These are phyloP conservation scores for Alternaria postmessia DNA, from an alignment of 2,329 filamentous ascomycete genomes.

Conservation along the genomic window DNA sequence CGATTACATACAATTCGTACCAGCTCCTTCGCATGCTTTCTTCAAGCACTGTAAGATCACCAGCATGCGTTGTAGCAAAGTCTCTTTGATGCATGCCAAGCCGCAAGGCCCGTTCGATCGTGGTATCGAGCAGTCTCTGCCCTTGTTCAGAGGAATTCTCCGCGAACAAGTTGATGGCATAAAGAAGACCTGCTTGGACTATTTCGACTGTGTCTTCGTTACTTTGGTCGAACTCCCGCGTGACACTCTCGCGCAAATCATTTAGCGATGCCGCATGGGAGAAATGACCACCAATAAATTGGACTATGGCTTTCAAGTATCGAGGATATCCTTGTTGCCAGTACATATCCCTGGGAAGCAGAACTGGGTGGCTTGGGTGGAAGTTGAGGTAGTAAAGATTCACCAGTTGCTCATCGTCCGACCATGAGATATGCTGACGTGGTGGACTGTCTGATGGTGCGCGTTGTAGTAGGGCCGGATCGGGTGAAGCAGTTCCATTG, in stretches of 20 bases:
- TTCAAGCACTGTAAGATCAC: slow-evolving; percentile 70
- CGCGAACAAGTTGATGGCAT: slow-evolving; percentile 77
- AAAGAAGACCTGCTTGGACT: slow-evolving; percentile 77
- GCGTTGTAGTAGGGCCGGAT: not conserved
- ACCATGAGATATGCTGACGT: not conserved
- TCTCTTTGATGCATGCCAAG: slow-evolving; percentile 74
- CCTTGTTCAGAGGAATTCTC: slow-evolving; percentile 72
- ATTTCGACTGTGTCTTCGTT: slow-evolving; percentile 55
- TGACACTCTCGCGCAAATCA: slow-evolving; percentile 40
- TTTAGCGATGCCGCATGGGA: slow-evolving; percentile 51
- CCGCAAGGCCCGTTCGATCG: slow-evolving; percentile 74
- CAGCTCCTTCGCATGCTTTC: slow-evolving; percentile 86
- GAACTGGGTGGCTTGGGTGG: slow-evolving; percentile 60
- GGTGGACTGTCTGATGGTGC: not conserved
- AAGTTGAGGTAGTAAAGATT: slow-evolving; percentile 62
- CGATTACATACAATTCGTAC: slow-evolving; percentile 82
- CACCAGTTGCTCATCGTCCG: slow-evolving; percentile 47
- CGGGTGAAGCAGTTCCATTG: not conserved
- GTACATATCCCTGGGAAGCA: slow-evolving; percentile 56
- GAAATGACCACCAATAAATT: slow-evolving; percentile 62
- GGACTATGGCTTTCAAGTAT: slow-evolving; percentile 59
- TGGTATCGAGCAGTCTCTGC: slow-evolving; percentile 68
- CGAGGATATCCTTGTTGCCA: slow-evolving; percentile 47
- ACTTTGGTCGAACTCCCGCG: slow-evolving; percentile 15
- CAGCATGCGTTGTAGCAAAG: slow-evolving; percentile 69